Percentiles rank a stretch among this genome's conserved stretches.
Conservation (phyloP, 1,139 yeast species). For the Candida gigantensis region DNA sequence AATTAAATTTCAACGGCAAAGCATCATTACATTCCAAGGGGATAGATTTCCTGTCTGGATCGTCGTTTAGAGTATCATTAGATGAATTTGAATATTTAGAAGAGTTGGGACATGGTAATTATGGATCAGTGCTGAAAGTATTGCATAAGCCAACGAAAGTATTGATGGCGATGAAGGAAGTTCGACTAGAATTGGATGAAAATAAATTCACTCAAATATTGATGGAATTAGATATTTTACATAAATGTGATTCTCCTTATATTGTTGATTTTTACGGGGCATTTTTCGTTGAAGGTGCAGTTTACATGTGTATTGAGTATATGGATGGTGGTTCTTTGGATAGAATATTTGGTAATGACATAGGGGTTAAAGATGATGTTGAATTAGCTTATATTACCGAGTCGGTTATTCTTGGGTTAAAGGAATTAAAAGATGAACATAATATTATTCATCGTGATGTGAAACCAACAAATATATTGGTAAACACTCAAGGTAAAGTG, state of each 20-base stretch:
- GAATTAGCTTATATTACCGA: conserved; percentile 77
- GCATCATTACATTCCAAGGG: conserved; percentile 92
- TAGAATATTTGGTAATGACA: conserved; percentile 67
- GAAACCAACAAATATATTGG: conserved; percentile 91
- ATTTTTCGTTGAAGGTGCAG: conserved; percentile 95
- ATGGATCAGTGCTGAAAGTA: conserved; percentile 92
- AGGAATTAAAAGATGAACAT: conserved; percentile 79
- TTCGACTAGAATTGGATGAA: conserved; percentile 87
- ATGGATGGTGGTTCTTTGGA: conserved; percentile 98
- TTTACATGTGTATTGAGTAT: conserved; percentile 96
- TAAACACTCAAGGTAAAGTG: conserved; percentile 78
- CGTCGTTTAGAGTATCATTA: conserved; percentile 80
- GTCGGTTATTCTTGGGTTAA: conserved; percentile 79
- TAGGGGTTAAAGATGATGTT: conserved; percentile 79
- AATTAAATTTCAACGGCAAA: conserved; percentile 88
- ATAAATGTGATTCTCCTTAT: conserved; percentile 84
- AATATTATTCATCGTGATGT: conserved; percentile 96
- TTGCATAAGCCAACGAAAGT: conserved; percentile 93
- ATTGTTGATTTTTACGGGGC: conserved; percentile 97
- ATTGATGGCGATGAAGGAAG: conserved; percentile 96
- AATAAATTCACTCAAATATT: conserved; percentile 87
- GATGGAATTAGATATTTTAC: conserved; percentile 93
- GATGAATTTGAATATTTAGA: conserved; percentile 83
- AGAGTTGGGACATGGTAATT: conserved; percentile 92
- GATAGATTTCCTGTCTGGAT: conserved; percentile 85